Percentiles rank a stretch among this genome's conserved stretches.
phyloP scores from a whole-genome alignment of 2,329 filamentous ascomycete species.

The Diaporthe citri region DNA sequence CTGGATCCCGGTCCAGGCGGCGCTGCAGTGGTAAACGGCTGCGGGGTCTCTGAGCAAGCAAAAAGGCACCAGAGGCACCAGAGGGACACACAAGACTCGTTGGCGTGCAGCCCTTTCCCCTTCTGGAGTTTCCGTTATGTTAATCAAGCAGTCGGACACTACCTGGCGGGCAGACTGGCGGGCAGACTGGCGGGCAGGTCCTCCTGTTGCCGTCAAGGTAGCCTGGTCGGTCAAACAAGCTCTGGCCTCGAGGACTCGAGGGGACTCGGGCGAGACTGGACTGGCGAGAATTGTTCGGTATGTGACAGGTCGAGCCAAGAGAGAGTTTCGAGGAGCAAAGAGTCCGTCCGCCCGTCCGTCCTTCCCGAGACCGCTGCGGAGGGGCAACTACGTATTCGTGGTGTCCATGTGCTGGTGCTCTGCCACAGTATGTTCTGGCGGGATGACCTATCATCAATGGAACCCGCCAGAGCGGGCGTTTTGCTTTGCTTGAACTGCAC shows the following conservation, averaged over 20 bases:
- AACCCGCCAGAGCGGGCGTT: not conserved
- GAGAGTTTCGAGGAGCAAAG: conserved; percentile 17
- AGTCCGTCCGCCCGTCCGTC: not conserved
- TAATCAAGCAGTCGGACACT: conserved; percentile 1
- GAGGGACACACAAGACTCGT: conserved; percentile 2
- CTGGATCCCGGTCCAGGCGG: conserved; percentile 16
- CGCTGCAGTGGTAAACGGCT: not conserved
- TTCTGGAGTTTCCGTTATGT: conserved; percentile 27
- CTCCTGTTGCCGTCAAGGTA: conserved; percentile 9
- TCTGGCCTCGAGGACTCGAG: not conserved
- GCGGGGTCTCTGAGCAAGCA: conserved; percentile 24
- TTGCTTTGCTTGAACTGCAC: not conserved
- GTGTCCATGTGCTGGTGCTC: conserved; percentile 6
- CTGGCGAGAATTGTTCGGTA: not conserved
- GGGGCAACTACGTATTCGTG: conserved; percentile 14
- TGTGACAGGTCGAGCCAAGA: not conserved
- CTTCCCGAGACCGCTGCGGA: conserved; percentile 20
- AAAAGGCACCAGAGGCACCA: not conserved
- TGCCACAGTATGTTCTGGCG: not conserved
- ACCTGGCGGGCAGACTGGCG: not conserved
- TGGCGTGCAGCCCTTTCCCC: conserved; percentile 26
- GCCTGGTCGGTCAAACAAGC: conserved; percentile 12
- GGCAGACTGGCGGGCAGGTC: not conserved
- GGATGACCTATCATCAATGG: conserved; percentile 17
- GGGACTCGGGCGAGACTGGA: conserved; percentile 19